Conservation (phyloP, 2,329 filamentous ascomycete species). For the Trichoderma oligosporum region DNA sequence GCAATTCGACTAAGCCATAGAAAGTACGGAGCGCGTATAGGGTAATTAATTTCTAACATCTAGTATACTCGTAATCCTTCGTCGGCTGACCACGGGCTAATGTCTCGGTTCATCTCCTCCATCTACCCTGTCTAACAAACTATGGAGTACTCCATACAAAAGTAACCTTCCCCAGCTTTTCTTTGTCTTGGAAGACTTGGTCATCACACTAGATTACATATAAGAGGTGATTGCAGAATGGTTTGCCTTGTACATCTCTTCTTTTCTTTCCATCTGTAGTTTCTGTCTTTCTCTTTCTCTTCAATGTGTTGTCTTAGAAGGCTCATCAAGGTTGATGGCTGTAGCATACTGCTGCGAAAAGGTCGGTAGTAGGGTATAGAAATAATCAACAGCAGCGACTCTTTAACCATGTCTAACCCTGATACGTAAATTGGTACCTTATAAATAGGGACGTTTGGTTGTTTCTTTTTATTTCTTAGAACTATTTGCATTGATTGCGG, state of each 20-base stretch:
- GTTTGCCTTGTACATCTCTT: not conserved
- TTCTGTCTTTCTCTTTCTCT: no score
- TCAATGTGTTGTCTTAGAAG: no score
- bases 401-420: no score
- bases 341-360: no score
- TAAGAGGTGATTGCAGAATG: not conserved
- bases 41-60: not conserved
- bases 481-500: not conserved
- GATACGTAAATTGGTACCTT: not conserved
- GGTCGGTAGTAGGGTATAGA: no score
- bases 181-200: not conserved
- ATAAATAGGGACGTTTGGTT: not conserved
- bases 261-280: no score
- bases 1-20: not conserved
- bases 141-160: not conserved
- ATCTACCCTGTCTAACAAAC: not conserved
- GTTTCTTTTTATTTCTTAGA: not conserved
- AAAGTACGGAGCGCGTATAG: no score
- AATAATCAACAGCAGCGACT: no score
- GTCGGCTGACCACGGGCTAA: constrained; percentile 6
- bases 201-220: not conserved
- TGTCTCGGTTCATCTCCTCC: constrained; percentile 1
- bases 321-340: no score
- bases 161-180: not conserved
- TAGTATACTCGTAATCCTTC: not conserved